phyloP scores from a whole-genome alignment of 2,329 filamentous ascomycete species.

The Ophiocordyceps unilateralis region DNA sequence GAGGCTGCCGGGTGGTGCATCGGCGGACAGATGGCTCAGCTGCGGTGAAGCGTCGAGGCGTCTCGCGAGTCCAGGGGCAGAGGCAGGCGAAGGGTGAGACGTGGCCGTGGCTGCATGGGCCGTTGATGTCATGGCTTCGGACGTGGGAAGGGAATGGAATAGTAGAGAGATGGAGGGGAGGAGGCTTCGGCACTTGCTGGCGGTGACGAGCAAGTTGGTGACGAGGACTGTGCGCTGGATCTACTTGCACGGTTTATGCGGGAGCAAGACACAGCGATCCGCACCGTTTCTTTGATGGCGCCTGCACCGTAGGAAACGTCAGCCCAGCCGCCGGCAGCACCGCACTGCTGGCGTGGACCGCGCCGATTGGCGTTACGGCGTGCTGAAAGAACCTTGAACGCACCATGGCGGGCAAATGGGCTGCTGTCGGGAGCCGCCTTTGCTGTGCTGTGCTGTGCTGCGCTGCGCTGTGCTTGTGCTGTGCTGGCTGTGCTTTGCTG shows the following conservation, averaged over 20 bases:
- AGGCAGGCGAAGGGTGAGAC: conserved; percentile 1
- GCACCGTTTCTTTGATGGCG: neutral
- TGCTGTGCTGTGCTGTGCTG: too few relatives aligned
- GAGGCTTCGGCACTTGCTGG: neutral
- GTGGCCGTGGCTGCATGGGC: conserved; percentile 2
- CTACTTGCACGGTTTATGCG: neutral
- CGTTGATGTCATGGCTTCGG: conserved; percentile 1
- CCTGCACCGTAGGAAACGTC: neutral
- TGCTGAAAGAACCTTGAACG: too few relatives aligned
- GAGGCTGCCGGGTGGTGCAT: neutral
- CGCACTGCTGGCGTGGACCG: conserved; percentile 3
- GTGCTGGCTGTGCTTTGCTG: too few relatives aligned
- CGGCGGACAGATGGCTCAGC: neutral
- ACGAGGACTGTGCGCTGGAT: neutral
- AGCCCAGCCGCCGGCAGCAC: neutral
- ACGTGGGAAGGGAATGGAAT: neutral
- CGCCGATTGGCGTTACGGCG: conserved; percentile 5
- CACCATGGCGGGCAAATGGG: too few relatives aligned
- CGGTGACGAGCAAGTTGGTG: neutral
- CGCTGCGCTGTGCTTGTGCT: too few relatives aligned
- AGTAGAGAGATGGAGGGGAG: neutral
- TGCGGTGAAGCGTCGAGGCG: neutral
- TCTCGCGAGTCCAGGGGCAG: neutral
- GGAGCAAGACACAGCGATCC: neutral
- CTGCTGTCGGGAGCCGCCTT: too few relatives aligned